These are phyloP conservation scores for Phanerodontia chrysosporium DNA, from an alignment of 768 basidiomycete species.

Conservation along the genomic window DNA sequence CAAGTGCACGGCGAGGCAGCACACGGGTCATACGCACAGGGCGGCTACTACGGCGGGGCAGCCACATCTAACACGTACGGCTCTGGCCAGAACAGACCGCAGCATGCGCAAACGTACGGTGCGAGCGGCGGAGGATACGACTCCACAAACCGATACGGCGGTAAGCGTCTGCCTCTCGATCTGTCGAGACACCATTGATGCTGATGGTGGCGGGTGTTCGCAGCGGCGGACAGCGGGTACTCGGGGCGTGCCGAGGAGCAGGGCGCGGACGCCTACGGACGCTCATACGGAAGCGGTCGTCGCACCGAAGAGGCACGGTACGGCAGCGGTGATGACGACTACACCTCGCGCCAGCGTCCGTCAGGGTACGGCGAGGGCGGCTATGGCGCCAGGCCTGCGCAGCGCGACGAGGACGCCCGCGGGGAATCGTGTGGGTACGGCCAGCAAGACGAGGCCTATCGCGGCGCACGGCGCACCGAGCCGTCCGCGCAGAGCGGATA, in stretches of 20 bases:
- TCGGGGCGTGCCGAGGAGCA: background rate
- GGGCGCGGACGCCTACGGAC: background rate
- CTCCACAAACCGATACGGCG: background rate
- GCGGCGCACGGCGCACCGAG: background rate
- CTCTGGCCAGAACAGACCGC: background rate
- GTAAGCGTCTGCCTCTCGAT: background rate
- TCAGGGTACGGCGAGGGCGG: background rate
- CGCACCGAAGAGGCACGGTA: background rate
- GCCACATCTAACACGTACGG: background rate
- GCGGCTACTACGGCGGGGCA: background rate
- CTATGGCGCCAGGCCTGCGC: background rate
- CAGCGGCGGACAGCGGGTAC: background rate
- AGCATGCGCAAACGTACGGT: background rate
- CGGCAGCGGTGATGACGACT: background rate
- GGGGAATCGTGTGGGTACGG: background rate
- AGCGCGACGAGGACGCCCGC: background rate
- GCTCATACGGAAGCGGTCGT: background rate
- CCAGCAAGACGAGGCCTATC: background rate
- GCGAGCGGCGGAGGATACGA: background rate
- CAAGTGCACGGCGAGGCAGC: background rate
- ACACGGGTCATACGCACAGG: background rate
- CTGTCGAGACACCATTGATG: no score
- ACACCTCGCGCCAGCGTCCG: background rate
- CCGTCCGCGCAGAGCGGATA: background rate
- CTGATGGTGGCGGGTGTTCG: no score